Percentiles rank a stretch among this genome's conserved stretches.
Evolutionary conservation across 2,329 filamentous ascomycete genomes (phyloP).

Genomic region (Seiridium unicorne): DNA sequence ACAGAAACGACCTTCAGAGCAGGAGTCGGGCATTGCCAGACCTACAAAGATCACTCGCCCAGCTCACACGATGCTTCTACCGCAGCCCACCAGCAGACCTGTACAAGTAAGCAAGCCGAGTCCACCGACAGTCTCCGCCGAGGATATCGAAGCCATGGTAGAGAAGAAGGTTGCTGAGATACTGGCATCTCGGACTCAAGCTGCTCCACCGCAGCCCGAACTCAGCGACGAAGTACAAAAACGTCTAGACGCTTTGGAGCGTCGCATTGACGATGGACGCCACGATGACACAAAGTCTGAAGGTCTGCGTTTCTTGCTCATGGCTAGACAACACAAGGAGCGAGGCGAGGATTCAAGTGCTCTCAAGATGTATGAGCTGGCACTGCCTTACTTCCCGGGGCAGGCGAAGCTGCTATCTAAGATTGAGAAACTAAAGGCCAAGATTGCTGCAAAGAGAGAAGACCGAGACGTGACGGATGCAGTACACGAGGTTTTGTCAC

Average conservation of each 20-base stretch:
- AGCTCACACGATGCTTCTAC: slow-evolving; percentile 20
- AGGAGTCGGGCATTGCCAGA: slow-evolving; percentile 25
- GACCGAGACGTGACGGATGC: slow-evolving; percentile 5
- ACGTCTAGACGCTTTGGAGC: slow-evolving; percentile 80
- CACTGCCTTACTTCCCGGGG: slow-evolving; percentile 79
- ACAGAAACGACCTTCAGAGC: slow-evolving; percentile 44
- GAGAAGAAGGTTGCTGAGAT: slow-evolving; percentile 90
- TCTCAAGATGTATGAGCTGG: slow-evolving; percentile 81
- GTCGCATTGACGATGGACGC: slow-evolving; percentile 70
- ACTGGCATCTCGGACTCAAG: slow-evolving; percentile 70
- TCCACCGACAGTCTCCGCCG: slow-evolving; percentile 54
- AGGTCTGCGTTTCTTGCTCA: slow-evolving; percentile 81
- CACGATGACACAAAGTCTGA: slow-evolving; percentile 75
- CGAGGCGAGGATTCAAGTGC: slow-evolving; percentile 76
- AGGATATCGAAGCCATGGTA: slow-evolving; percentile 85
- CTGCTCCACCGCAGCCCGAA: slow-evolving; percentile 44
- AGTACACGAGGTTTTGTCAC: background rate
- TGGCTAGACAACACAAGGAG: slow-evolving; percentile 88
- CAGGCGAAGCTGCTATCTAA: slow-evolving; percentile 76
- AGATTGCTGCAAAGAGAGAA: slow-evolving; percentile 41
- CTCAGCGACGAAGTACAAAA: slow-evolving; percentile 77
- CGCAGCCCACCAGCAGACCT: slow-evolving; percentile 10
- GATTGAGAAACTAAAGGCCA: slow-evolving; percentile 60
- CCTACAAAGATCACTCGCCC: slow-evolving; percentile 48
- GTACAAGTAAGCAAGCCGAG: slow-evolving; percentile 14